Evolutionary conservation across 2,329 filamentous ascomycete species (phyloP), one percentile per base, ranked within the genome.

Genomic region (Paecilomyces formosus): DNA sequence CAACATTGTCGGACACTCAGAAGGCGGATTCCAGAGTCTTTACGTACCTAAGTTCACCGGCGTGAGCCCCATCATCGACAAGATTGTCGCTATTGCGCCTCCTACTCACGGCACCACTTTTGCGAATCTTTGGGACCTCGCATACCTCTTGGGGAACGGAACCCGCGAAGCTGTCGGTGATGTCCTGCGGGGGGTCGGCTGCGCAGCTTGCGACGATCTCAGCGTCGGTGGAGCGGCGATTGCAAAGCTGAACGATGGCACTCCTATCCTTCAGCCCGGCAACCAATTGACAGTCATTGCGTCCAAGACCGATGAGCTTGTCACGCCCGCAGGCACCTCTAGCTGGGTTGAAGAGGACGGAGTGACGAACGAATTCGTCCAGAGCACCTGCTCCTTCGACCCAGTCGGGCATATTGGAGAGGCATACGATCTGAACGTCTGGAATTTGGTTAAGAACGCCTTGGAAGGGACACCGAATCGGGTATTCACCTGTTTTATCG

Each of bases 1-100:
- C 30, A 71, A 78, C 57, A 58, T 78, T 0, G 74, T 78, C 15
- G 76, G 76, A 7, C 76, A 78, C 62, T 78, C 76, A 1, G 76
- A 78, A 62, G 76, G 76, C 51, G 76, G 67, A 5, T 75, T 78
- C 57, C 74, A 77, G 58, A 58, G 71, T 1, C 64, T 78, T 2
- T 75, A 75, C 55, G 72, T 74, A 9, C 72, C 72, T n/a, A 75
- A 75, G 53, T 73, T 74, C 61, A 65, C 72, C 24, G 64, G 66
- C 2, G 68, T 73, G 2, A 57, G 69, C 18, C 57, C 61, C 9
- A 50, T 70, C 7, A 54, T 75, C 13, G 70, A 74, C 30, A 68
- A 68, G n/a, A 60, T 74, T 21, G 70, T 71, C 12, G 58, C 70
- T 2, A 74, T 75, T 55, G 72, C 72, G 21, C 72, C 72, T 7